Conservation (phyloP, 129 eudicot genomes). For the Centaurea solstitialis region DNA sequence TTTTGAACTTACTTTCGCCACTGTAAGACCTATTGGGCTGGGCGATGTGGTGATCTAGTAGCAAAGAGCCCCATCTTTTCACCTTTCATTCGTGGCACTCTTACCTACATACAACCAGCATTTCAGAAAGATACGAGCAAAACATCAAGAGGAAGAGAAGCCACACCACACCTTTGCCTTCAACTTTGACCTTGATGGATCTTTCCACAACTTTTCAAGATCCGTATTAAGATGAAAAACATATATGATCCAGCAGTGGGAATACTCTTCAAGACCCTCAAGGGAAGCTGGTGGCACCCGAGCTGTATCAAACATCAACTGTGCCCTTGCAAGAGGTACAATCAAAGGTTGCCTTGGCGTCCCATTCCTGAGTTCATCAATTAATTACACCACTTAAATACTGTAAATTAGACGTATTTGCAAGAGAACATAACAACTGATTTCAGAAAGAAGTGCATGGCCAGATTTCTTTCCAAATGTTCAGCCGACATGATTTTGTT, state of each 20-base stretch:
- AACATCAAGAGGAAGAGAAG: not conserved
- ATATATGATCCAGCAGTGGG: slow-evolving; percentile 94
- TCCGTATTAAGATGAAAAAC: slow-evolving; percentile 95
- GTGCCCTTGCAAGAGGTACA: slow-evolving; percentile 95
- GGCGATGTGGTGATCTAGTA: slow-evolving; percentile 98
- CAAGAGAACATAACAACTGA: not conserved
- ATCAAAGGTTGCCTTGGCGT: slow-evolving; percentile 96
- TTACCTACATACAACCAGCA: slow-evolving; percentile 54
- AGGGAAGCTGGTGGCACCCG: slow-evolving; percentile 92
- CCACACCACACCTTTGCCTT: slow-evolving; percentile 92
- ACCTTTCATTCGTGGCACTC: slow-evolving; percentile 91
- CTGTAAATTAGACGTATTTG: not conserved
- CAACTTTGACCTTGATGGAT: slow-evolving; percentile 79
- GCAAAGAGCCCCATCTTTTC: slow-evolving; percentile 91
- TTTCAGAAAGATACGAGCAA: not conserved
- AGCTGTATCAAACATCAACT: slow-evolving; percentile 59
- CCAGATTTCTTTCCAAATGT: not conserved
- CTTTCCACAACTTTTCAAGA: slow-evolving; percentile 88
- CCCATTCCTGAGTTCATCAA: slow-evolving; percentile 62
- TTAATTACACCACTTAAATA: not conserved
- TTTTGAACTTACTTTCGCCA: slow-evolving; percentile 67
- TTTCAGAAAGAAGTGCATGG: not conserved
- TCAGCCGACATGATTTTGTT: not conserved
- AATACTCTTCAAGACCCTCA: slow-evolving; percentile 91
- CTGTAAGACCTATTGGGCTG: slow-evolving; percentile 93